Evolutionary conservation across 2,329 filamentous ascomycete genomes (phyloP), one percentile per base, ranked within the genome.

Genomic region (Aspergillus jensenii): DNA sequence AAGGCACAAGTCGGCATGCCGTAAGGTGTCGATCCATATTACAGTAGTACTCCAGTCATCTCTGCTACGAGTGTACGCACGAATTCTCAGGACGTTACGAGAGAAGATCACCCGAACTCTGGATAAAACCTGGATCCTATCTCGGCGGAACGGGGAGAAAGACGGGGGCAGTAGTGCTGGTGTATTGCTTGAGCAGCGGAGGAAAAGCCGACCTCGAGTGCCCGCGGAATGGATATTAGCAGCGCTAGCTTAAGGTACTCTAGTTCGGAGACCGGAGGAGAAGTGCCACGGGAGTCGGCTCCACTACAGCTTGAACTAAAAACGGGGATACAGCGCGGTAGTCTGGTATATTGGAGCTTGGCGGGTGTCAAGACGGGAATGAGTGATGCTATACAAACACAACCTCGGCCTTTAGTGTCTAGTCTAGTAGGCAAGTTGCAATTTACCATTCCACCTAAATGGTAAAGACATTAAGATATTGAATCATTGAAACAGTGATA

Each of bases 121-220:
- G 54, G 55, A 39, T 56, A 56, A 56, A 49, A 11, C n/a, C 45
- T 53, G 50, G 23, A n/a, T 47, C 19, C 27, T 17, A 39, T 15
- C 19, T 41, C 48, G 49, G 48, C 4, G 55, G 9, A 33, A 25
- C 37, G 41, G 35, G 39, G 39, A 41, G 37, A 4, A 46, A 40
- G 35, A 39, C 23, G 41, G 41, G 21, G 49, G 48, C 25, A 35
- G 15, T 25, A 11, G 17, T 14, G 12, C 21, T 9, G 25, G 19
- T 17, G 23, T 8, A 37, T 12, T 44, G 14, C n/a, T 43, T 35
- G 15, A 37, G 35, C 47, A 27, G 17, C 8, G 7, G 11, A 19
- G n/a, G 46, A 59, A 58, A 50, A 63, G 59, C 61, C 61, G 59
- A 59, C 14, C 9, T 44, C n/a, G 45, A 61, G 31, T 58, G 47